Evolutionary conservation across 805 yeast genomes (phyloP).

Genomic region (Candida qinlingensis): DNA sequence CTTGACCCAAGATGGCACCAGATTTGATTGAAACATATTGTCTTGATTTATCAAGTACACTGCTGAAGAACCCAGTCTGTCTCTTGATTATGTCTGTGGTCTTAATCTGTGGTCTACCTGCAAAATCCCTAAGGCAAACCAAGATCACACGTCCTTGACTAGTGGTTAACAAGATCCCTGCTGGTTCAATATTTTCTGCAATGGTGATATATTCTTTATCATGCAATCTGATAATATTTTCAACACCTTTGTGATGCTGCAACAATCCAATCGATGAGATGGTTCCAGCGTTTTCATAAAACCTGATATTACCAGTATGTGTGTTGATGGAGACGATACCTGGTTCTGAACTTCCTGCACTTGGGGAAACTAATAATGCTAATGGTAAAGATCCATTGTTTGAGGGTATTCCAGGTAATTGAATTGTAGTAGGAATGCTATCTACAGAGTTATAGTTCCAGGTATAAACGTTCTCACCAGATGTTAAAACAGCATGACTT

Average conservation of each 20-base stretch:
- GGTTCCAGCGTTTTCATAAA: slow-evolving; percentile 69
- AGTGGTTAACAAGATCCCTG: slow-evolving; percentile 70
- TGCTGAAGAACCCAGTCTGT: slow-evolving; percentile 32
- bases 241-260: slow-evolving; percentile 32
- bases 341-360: slow-evolving; percentile 49
- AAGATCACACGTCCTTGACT: slow-evolving; percentile 61
- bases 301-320: slow-evolving; percentile 52
- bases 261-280: slow-evolving; percentile 63
- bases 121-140: slow-evolving; percentile 57
- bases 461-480: slow-evolving; percentile 46
- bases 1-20: slow-evolving; percentile 48
- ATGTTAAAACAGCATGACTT: slow-evolving; percentile 24
- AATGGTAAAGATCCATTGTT: slow-evolving; percentile 36
- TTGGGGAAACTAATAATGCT: slow-evolving; percentile 54
- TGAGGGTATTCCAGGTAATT: slow-evolving; percentile 34
- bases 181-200: slow-evolving; percentile 61
- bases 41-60: slow-evolving; percentile 24
- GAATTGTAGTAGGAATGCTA: slow-evolving; percentile 48
- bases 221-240: slow-evolving; percentile 36
- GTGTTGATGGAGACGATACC: slow-evolving; percentile 68
- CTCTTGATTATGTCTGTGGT: slow-evolving; percentile 21
- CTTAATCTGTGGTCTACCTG: slow-evolving; percentile 51
- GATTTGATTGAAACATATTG: slow-evolving; percentile 54
- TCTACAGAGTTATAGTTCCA: slow-evolving; percentile 69
- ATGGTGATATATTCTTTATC: slow-evolving; percentile 51